Base-by-base conservation (phyloP, 768 basidiomycete species). In the Lactarius quietus region DNA sequence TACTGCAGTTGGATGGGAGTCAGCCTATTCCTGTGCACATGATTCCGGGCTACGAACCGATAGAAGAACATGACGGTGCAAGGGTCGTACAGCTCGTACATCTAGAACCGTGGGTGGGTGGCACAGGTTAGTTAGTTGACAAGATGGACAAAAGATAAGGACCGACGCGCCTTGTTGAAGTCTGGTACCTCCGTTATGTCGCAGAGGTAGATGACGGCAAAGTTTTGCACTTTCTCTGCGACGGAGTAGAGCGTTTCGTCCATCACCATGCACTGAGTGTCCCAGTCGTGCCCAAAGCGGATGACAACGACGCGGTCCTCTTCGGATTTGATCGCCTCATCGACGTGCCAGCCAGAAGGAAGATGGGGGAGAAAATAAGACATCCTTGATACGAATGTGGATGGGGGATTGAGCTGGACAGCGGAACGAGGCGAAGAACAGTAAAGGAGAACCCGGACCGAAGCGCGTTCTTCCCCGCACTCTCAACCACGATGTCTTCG, bases 51-150 rank as follows among this genome's bases (percentile, higher is more conserved):
- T 1, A 48, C 61, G 31, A 64, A 95, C 94, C 94, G 88, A 77
- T 96, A 97, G 80, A 97, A 96, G 82, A 97, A 96, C 94, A 96
- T 97, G 70, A 96, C 91, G 4, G 96, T 96, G 75, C 94, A 97
- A 1, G 92, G 88, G 73, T 98, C 96, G 74, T 98, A 99, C 76
- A 98, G 78, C 75, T 98, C 97, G 77, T 98, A 98, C 96, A 98
- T 98, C 95, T 96, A 69, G 6, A 17, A 6, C 6, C 23, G 23
- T 33, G 31, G 35, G n/a, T n/a, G n/a, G n/a, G 63, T 56, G 31
- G 15, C 26, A 38, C 28, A 23, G 23, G 60, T 67, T 29, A 56
- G 67, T n/a, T 5, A 41, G 33, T 3, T 17, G 15, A 57, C 29
- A 29, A 23, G 26, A 5, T 45, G 54, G 15, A 55, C 17, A 15